Evolutionary conservation across 768 basidiomycete genomes (phyloP), one percentile per base, ranked within the genome.

Genomic region (Lactarius quietus): DNA sequence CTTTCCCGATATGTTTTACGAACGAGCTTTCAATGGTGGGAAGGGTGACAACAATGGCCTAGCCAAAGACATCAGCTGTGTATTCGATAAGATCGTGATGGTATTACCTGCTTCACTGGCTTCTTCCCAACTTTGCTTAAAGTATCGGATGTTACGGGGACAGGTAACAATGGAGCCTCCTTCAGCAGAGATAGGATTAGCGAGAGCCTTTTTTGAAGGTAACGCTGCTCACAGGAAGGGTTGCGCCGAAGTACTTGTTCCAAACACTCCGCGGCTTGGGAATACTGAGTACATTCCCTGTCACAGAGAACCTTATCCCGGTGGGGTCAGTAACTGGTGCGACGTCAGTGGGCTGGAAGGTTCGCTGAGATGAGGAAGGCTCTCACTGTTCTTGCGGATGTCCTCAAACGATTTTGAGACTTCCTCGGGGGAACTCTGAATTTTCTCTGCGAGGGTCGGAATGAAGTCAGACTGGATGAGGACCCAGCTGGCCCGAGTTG

Each of bases 1-100:
- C 87, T 73, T 88, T 92, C 0, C 91, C 83, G 9, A 86, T 87
- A 73, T 94, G 89, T 10, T 80, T 84, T 23, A 86, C 89, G 74
- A 87, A 98, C 2, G 92, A 90, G 71, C 93, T 96, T 77, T 99
- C 97, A 67, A 98, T 96, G 5, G 93, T 94, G 1, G 95, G 89
- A 63, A 98, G 83, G 66, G 92, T 88, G 76, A 95, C 89, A 28
- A 98, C 83, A 33, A 93, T 82, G 31, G 90, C 92, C 90, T 94
- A 53, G 41, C 12, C 59, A n/a, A 35, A 33, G 54, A 53, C 35
- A 43, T 41, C 23, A 59, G 73, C 29, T 9, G 3, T n/a, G 39
- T 51, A 23, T n/a, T 59, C 15, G 18, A 20, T 33, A 51, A 28
- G 54, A 17, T 18, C 39, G 12, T 1, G 23, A 31, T n/a, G 39